Evolutionary conservation across 208 protist genomes (phyloP).

Genomic region (Porcisia deanei): DNA sequence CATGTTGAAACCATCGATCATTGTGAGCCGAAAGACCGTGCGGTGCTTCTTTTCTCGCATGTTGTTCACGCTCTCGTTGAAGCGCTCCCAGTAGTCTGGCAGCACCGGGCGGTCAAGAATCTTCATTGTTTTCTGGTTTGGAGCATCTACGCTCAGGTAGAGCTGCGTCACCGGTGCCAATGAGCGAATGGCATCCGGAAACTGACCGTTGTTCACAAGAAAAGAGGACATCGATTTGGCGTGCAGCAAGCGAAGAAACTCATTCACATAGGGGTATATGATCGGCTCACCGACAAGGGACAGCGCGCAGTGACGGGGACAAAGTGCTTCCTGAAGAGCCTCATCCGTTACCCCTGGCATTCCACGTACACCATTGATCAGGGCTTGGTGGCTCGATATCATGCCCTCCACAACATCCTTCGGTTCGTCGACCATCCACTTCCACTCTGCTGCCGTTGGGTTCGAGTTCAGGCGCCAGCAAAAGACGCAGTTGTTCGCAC

Average conservation of each 20-base stretch:
- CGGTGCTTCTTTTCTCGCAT: conserved; percentile 89
- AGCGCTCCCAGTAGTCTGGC: conserved; percentile 94
- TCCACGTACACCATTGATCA: conserved; percentile 83
- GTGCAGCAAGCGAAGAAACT: conserved; percentile 87
- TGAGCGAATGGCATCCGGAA: conserved; percentile 72
- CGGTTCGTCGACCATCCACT: conserved; percentile 93
- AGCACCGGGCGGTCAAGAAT: conserved; percentile 91
- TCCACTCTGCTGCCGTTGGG: conserved; percentile 90
- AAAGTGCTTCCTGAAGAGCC: conserved; percentile 78
- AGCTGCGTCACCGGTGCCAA: conserved; percentile 92
- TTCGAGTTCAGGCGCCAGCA: conserved; percentile 96
- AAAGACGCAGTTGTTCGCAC: conserved; percentile 97
- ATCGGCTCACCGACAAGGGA: conserved; percentile 96
- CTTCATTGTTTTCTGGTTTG: conserved; percentile 91
- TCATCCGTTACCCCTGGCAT: conserved; percentile 91
- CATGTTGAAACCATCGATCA: conserved; percentile 97
- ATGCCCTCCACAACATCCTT: conserved; percentile 84
- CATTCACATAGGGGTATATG: conserved; percentile 95
- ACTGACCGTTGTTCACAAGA: conserved; percentile 94
- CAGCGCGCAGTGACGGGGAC: conserved; percentile 92
- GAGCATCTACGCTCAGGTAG: conserved; percentile 94
- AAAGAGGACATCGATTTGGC: conserved; percentile 87
- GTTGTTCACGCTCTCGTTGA: conserved; percentile 89
- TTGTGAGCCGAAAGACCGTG: conserved; percentile 96
- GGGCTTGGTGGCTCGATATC: conserved; percentile 71